phyloP scores from a whole-genome alignment of 2,329 filamentous ascomycete species.

The Sclerotinia sclerotiorum region DNA sequence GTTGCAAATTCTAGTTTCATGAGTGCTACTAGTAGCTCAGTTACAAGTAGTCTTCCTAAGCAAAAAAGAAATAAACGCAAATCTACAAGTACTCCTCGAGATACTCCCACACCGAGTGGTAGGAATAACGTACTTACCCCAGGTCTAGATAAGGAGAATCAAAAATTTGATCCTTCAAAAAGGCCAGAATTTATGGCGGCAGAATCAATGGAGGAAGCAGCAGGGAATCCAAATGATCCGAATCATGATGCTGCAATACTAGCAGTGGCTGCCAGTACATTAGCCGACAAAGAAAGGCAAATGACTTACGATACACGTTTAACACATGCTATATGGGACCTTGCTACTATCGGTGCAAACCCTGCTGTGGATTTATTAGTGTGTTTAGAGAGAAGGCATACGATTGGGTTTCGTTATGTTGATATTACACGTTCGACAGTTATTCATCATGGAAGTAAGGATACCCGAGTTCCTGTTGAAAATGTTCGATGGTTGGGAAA shows the following conservation, averaged over 20 bases:
- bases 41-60: conserved; percentile 75
- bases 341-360: conserved; percentile 87
- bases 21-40: conserved; percentile 82
- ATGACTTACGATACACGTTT: conserved; percentile 78
- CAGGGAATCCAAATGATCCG: conserved; percentile 35
- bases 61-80: conserved; percentile 62
- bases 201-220: conserved; percentile 34
- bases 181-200: conserved; percentile 37
- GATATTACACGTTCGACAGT: conserved; percentile 90
- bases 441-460: conserved; percentile 89
- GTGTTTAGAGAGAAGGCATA: conserved; percentile 85
- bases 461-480: conserved; percentile 88
- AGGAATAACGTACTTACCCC: conserved; percentile 42
- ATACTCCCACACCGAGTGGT: conserved; percentile 40
- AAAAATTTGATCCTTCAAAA: conserved; percentile 36
- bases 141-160: conserved; percentile 40
- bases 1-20: conserved; percentile 96
- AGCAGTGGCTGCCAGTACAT: conserved; percentile 57
- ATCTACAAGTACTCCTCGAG: conserved; percentile 43
- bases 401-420: conserved; percentile 94
- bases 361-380: conserved; percentile 91
- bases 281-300: conserved; percentile 71
- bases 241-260: conserved; percentile 40
- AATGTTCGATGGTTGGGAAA: conserved; percentile 95
- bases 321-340: conserved; percentile 91